Percentiles rank a stretch among this genome's conserved stretches.
These are phyloP conservation scores for Penicillium egyptiacum DNA, from an alignment of 495 filamentous ascomycete genomes.

Conservation along the genomic window DNA sequence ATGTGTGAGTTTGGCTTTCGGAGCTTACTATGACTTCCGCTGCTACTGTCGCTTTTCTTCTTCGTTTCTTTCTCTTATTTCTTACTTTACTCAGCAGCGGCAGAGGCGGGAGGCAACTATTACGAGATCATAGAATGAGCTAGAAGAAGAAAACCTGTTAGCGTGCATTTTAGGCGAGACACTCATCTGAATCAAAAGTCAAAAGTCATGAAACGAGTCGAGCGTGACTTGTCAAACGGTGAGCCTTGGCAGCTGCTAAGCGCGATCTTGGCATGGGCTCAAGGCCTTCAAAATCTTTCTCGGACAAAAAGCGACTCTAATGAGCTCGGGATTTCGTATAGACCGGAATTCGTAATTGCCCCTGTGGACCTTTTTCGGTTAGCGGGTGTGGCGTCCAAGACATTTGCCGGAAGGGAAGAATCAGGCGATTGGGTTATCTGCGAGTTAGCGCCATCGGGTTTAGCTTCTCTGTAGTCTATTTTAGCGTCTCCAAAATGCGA, in stretches of 20 bases:
- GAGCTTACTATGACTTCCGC: neutral
- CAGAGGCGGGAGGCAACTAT: neutral
- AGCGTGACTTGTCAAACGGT: slow-evolving; percentile 3
- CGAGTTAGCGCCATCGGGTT: neutral
- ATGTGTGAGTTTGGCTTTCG: neutral
- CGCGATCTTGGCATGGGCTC: slow-evolving; percentile 7
- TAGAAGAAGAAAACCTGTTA: neutral
- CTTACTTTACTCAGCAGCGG: neutral
- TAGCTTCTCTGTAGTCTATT: neutral
- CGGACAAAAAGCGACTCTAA: neutral
- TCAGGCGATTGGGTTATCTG: slow-evolving; percentile 21
- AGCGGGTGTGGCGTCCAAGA: slow-evolving; percentile 21
- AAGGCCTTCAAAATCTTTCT: neutral
- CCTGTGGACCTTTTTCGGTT: slow-evolving; percentile 1
- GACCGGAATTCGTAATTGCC: neutral
- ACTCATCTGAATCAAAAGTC: neutral
- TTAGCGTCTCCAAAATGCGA: neutral
- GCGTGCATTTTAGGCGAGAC: neutral
- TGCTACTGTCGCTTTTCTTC: neutral
- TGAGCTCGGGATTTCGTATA: slow-evolving; percentile 1
- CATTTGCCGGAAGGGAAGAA: slow-evolving; percentile 12
- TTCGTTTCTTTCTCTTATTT: neutral
- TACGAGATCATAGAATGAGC: neutral
- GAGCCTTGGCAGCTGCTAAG: neutral
- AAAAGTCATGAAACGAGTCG: neutral